These are phyloP conservation scores for Cronartium quercuum DNA, from an alignment of 1,284 basidiomycete species.

Conservation along the genomic window DNA sequence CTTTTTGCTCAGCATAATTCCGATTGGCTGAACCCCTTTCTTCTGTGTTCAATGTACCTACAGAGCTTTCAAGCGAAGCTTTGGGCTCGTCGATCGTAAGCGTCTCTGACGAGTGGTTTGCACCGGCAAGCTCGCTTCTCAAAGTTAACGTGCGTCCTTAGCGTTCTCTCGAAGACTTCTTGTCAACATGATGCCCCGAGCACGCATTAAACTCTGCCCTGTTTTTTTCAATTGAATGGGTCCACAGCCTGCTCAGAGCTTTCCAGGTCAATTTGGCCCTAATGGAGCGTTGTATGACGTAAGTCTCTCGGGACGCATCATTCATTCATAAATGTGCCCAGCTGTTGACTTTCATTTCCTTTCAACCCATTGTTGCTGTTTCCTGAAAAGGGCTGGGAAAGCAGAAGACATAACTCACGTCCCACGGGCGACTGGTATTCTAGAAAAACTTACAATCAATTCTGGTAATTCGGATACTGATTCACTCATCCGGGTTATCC, in stretches of 20 bases:
- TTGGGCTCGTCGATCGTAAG: constrained; percentile 70
- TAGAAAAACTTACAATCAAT: not conserved
- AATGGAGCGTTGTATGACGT: constrained; percentile 82
- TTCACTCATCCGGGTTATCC: not conserved
- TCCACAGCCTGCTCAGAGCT: constrained; percentile 65
- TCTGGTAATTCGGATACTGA: not conserved
- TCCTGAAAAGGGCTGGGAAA: constrained; percentile 69
- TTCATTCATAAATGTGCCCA: not conserved
- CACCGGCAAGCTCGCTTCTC: constrained; percentile 73
- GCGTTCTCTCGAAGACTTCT: not conserved
- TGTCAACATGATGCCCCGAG: not conserved
- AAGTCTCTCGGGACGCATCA: not conserved
- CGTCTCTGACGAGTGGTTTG: constrained; percentile 94
- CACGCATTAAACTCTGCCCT: not conserved
- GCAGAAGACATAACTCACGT: constrained; percentile 71
- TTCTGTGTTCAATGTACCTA: no score
- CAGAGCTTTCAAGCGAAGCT: constrained; percentile 78
- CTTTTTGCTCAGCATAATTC: no score
- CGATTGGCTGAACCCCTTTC: not conserved
- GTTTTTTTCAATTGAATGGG: not conserved
- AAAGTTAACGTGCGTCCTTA: constrained; percentile 59
- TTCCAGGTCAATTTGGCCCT: constrained; percentile 91
- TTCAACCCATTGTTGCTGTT: not conserved
- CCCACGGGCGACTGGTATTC: not conserved
- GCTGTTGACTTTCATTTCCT: not conserved